Evolutionary conservation across 179 eudicot species (phyloP), one percentile per base, ranked within the genome.

Genomic region (Corrigiola litoralis): DNA sequence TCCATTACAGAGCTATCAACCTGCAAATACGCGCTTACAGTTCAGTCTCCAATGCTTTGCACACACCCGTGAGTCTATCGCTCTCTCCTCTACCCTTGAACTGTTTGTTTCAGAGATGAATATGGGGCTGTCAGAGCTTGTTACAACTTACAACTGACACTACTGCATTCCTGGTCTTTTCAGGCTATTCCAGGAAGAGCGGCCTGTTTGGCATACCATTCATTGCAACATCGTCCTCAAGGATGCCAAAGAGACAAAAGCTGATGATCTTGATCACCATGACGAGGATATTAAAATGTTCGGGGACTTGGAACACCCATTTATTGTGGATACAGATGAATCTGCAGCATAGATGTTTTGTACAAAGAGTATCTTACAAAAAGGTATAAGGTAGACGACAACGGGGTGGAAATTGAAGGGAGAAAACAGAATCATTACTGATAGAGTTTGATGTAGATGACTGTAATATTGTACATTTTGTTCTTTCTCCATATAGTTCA

Each of bases 141-240:
- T 34, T 32, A 57, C 21, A 49, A 51, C 6, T 8, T 18, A 25
- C 1, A 4, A 24, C 0, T 51, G 45, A 44, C 33, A 48, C 17
- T 1, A 20, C 40, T 21, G 6, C 36, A 24, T 58, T 14, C 6
- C 34, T 38, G 37, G 34, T 9, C 18, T 49, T 58, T 72, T 77
- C 81, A 92, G 96, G 65, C 80, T 92, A 74, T 92, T 92, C 74
- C 95, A 79, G 68, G 98, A 89, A 75, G 98, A 87, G 78, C 83
- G 87, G 40, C 96, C 98, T 2, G 87, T 87, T 62, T 92, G 87
- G 87, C 87, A 87, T 53, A 74, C 74, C 40, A 86, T 90, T 29
- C 69, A 90, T 78, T 92, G 97, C 74, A 87, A 92, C 63, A 62
- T 71, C 44, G 82, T 92, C 40, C 83, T 85, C 1, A 79, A 77